Evolutionary conservation across 2,329 filamentous ascomycete genomes (phyloP), one percentile per base, ranked within the genome.

Genomic region (Colletotrichum camelliae): DNA sequence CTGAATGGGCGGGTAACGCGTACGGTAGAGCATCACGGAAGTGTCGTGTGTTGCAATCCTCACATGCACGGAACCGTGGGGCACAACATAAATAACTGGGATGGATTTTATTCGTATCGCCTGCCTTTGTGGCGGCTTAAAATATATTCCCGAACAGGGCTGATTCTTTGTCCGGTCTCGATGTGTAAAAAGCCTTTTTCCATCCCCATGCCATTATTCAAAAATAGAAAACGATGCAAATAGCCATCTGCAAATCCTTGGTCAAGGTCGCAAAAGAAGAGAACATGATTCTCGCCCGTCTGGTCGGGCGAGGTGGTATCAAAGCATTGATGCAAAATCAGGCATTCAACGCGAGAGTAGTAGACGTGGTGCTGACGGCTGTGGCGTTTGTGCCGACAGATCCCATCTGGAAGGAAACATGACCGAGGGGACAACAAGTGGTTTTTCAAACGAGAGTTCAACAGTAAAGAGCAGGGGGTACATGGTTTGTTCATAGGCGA

Each of bases 271-370:
- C 33, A 67, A 27, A 69, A 65, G 74, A 74, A 74, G 9, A 31
- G 70, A 76, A 74, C 70, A 74, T 60, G 65, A 74, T 76, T 18
- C 58, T 69, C 7, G 37, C 70, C 70, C 64, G 27, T 64, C 70
- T 74, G 39, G 27, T 35, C 24, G 64, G 70, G 65, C 57, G 58
- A 72, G 58, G 70, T 76, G 74, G 70, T 76, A 76, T 76, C 74
- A 74, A 65, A 74, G 60, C 70, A 76, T 37, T 35, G 31, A 33
- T 65, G 57, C n/a, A 37, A 66, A 70, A 69, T 10, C 43, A 73
- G 33, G 64, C 35, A 60, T 39, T 48, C 72, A 74, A 48, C 24
- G 65, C 31, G 27, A n/a, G 64, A 60, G 55, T 58, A n/a, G 33
- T 58, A 29, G 33, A 55, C 29, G 60, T 21, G 64, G 24, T 52